Conservation (phyloP, 371 early-diverging fungal genomes). For the Mortierella sp. region DNA sequence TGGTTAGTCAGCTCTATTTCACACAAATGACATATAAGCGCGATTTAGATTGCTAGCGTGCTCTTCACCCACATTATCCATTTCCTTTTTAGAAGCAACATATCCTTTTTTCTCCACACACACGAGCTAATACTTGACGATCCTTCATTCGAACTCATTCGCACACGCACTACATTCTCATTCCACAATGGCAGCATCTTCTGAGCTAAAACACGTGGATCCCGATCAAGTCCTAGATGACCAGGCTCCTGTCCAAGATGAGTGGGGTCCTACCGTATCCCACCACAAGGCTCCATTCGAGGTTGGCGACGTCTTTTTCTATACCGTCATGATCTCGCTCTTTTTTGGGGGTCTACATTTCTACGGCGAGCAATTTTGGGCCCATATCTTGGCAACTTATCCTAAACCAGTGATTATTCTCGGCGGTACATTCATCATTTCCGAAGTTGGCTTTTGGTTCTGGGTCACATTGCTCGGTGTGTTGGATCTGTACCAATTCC, state of each 20-base stretch:
- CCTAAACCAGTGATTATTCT: constrained; percentile 41
- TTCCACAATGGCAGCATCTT: constrained; percentile 24
- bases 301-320: constrained; percentile 52
- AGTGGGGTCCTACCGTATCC: constrained; percentile 42
- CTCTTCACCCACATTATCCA: not conserved
- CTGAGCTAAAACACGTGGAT: constrained; percentile 36
- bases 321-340: constrained; percentile 32
- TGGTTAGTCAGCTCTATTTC: constrained; percentile 10
- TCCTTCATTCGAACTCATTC: not conserved
- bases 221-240: constrained; percentile 19
- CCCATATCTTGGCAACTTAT: constrained; percentile 41
- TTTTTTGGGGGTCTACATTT: constrained; percentile 44
- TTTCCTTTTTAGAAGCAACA: not conserved
- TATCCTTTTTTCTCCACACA: not conserved
- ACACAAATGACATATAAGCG: constrained; percentile 4
- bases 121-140: not conserved
- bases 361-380: constrained; percentile 46
- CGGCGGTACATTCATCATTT: constrained; percentile 41
- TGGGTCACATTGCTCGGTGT: constrained; percentile 47
- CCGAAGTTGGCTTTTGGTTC: constrained; percentile 51
- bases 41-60: not conserved
- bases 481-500: constrained; percentile 55
- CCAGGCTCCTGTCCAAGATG: constrained; percentile 39
- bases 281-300: constrained; percentile 45
- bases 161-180: constrained; percentile 3